These are phyloP conservation scores for Magnusiomyces sp. DNA, from an alignment of 1,139 yeast genomes.

Conservation along the genomic window DNA sequence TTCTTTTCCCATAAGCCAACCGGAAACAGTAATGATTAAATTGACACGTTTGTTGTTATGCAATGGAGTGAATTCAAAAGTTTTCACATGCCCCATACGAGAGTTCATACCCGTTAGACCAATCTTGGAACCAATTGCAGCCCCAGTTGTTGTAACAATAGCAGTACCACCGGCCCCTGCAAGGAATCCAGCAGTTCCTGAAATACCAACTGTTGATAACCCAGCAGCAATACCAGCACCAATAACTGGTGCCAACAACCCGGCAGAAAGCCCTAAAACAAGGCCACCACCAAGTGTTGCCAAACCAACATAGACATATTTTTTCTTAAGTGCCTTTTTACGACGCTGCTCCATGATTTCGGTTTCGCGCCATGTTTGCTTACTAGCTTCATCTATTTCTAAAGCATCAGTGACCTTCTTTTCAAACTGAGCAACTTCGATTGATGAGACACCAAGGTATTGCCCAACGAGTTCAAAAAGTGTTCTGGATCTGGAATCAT, in stretches of 20 bases:
- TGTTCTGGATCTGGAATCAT: conserved; percentile 83
- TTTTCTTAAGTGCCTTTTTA: conserved; percentile 53
- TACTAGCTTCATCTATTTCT: conserved; percentile 70
- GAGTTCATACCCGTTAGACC: conserved; percentile 80
- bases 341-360: conserved; percentile 64
- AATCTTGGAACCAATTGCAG: conserved; percentile 81
- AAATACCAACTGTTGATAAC: conserved; percentile 83
- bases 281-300: conserved; percentile 97
- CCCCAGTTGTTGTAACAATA: conserved; percentile 85
- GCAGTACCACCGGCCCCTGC: conserved; percentile 98
- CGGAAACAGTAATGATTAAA: conserved; percentile 83
- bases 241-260: conserved; percentile 91
- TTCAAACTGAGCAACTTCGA: conserved; percentile 84
- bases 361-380: conserved; percentile 68
- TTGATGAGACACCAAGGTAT: conserved; percentile 44
- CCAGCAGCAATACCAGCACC: conserved; percentile 99
- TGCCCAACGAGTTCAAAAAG: conserved; percentile 59
- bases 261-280: conserved; percentile 91
- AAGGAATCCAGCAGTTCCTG: conserved; percentile 83
- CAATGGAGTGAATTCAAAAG: conserved; percentile 87
- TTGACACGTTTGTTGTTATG: conserved; percentile 87
- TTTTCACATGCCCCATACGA: conserved; percentile 85
- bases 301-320: conserved; percentile 80
- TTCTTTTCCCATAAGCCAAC: conserved; percentile 94
- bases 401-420: conserved; percentile 81